Evolutionary conservation across 179 eudicot species (phyloP).

Genomic region (Silene coronaria): DNA sequence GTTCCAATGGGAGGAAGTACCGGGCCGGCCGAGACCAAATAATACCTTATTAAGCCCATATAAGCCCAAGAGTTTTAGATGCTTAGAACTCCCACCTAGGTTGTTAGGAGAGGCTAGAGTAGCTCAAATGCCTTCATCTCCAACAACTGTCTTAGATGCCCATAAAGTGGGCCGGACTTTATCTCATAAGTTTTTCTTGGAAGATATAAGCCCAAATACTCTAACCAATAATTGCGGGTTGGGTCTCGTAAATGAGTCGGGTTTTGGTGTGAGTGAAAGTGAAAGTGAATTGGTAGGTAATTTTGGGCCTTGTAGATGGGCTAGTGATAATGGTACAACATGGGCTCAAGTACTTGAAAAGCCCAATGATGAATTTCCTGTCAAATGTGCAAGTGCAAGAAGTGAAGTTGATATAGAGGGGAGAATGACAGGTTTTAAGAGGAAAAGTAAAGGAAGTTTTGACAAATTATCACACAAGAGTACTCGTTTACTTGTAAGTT

Average conservation of each 20-base stretch:
- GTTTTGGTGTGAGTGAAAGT: not conserved
- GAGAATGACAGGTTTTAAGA: conserved; percentile 24
- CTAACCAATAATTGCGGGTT: not conserved
- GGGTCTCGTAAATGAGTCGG: conserved; percentile 13
- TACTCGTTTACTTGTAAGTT: conserved; percentile 30
- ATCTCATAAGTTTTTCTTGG: conserved; percentile 22
- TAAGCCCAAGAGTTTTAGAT: conserved; percentile 45
- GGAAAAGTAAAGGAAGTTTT: conserved; percentile 24
- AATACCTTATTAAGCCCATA: conserved; percentile 12
- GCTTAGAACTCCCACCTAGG: conserved; percentile 36
- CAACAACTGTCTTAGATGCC: conserved; percentile 31
- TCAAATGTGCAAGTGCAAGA: not conserved
- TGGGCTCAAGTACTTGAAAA: conserved; percentile 14
- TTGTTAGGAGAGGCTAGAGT: conserved; percentile 15
- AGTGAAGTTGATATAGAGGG: conserved; percentile 19
- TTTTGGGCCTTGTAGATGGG: conserved; percentile 30
- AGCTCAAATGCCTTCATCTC: conserved; percentile 19
- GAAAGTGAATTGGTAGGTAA: no score
- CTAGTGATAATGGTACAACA: conserved; percentile 11
- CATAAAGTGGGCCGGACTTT: conserved; percentile 23
- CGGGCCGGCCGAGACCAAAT: conserved; percentile 49
- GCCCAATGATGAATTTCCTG: not conserved
- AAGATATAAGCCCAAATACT: conserved; percentile 8
- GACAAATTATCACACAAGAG: conserved; percentile 21
- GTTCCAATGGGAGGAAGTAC: conserved; percentile 73